Base-by-base conservation (phyloP, 768 basidiomycete species). In the Pisolithus microcarpus region DNA sequence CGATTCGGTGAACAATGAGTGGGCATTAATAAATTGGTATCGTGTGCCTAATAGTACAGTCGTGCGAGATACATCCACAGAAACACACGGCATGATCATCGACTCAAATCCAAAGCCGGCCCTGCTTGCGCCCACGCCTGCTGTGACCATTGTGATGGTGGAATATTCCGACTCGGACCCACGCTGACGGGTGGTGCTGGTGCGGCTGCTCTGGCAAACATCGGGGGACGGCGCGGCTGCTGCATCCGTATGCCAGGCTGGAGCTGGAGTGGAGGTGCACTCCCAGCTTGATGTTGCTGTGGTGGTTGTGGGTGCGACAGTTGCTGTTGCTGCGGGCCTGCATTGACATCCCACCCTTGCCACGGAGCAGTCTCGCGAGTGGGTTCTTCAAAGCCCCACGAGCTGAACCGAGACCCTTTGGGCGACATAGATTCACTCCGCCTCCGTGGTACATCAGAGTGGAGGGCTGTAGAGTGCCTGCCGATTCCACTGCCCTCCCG, bases 141-240 rank as follows among this genome's bases (percentile, higher is more conserved):
- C 38, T 75, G 68, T 45, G 66, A 62, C 63, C 71, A 65, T 21
- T 75, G 71, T 4, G 74, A 69, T 15, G 65, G 58, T 3, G 71
- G 68, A 24, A 73, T 73, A 52, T 71, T 71, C 16, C 64, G 66
- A 71, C 63, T 67, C 16, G 68, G 60, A 13, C 61, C 59, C 23
- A 67, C 65, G 38, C 68, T 64, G 19, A 67, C 64, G 13, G 65
- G 62, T 7, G 69, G 66, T 1, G 70, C 63, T 30, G 68, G 71
- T 23, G 68, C 61, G 40, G 66, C 61, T 49, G 64, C 58, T 57
- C 66, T 53, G 50, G 62, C 54, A 61, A 84, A 84, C 68, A 83
- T 83, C 44, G 75, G 78, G 10, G 81, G 69, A 57, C 83, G 72
- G 54, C 82, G 73, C 13, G 75, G 77, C 7, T 74, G 77, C 23